Base-by-base conservation (phyloP, 2,329 filamentous ascomycete species). In the Elsinoe arachidis region DNA sequence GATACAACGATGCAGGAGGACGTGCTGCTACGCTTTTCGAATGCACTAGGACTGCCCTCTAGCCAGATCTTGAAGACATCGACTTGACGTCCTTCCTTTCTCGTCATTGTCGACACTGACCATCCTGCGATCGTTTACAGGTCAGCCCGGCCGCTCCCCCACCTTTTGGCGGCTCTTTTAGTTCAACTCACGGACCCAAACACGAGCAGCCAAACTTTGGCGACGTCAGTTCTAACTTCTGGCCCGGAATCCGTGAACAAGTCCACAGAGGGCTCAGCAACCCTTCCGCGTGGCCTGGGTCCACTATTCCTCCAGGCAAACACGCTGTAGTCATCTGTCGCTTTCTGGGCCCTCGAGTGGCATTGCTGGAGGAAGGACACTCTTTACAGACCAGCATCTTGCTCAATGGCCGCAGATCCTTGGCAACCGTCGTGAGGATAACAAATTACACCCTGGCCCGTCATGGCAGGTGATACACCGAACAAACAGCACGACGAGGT, bases 381-480 rank as follows among this genome's bases (percentile, higher is more conserved):
- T 6, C 34, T 2, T 15, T 51, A 5, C 7, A 3, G 19, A 34
- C 46, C 23, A 5, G 19, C 15, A 23, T 17, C 21, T 17, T 34
- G 5, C 19, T 53, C 49, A 53, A 53, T 53, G 49, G 49, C 49
- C 30, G 49, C 49, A 39, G 5, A 21, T 26, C 37, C 54, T 56
- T 46, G 54, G 41, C 54, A 56, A 56, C 54, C 54, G 54, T 46
- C 41, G 7, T 21, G 54, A 35, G 54, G 54, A 56, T 56, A 56
- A 56, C 41, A 56, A 46, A 43, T 34, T 37, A 38, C 11, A 56
- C 39, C 54, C 41, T 23, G 33, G 38, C 30, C 41, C 23, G 30
- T 23, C 43, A 61, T 61, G 63, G 59, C 49, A 19, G 63, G 33
- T 61, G 61, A 60, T 52, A 62, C 37, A 61, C 61, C 49, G 15